Base-by-base conservation (phyloP, 805 yeast species). In the Phaffomyces thermotolerans region DNA sequence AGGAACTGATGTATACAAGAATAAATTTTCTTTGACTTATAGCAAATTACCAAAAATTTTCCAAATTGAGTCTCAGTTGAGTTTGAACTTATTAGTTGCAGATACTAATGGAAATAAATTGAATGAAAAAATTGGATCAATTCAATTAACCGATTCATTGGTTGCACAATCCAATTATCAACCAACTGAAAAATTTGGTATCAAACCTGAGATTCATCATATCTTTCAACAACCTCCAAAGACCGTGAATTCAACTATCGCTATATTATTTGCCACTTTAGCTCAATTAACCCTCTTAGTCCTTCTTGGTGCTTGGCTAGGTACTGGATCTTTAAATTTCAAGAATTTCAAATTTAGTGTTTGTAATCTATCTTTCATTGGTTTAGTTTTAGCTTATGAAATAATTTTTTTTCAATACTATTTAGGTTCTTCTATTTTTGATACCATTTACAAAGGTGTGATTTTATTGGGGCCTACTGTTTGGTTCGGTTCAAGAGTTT, bases 401-500 rank as follows among this genome's bases (percentile, higher is more conserved):
- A 41, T 45, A 24, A 46, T 54, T 32, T 58, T 58, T 37, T 52
- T 57, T 46, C 53, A 52, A 36, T 58, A 58, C 42, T 58, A 56
- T 41, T 31, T 49, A 7, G 59, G 61, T 24, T 43, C 50, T 6
- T 15, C 56, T 6, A 57, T 58, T 37, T 57, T 58, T 41, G 39
- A 43, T 14, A 54, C 60, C 3, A 47, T 55, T n/a, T 38, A 36
- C 23, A 52, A 46, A 39, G 48, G 44, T 13, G 31, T 49, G 10
- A 29, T 53, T 12, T 39, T 58, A 23, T 41, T 53, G 14, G 56
- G 56, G 14, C 62, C 61, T 34, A 34, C 60, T 17, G 33, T 57
- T n/a, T 55, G 58, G 58, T 49, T 54, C 42, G 62, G 62, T 9
- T 52, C 61, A 8, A 52, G 45, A 39, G 57, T 53, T 5, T 47